A percentile compares a stretch with the other conserved stretches of the same genome.
Conservation (phyloP, 768 basidiomycete species). For the Russula abietina region DNA sequence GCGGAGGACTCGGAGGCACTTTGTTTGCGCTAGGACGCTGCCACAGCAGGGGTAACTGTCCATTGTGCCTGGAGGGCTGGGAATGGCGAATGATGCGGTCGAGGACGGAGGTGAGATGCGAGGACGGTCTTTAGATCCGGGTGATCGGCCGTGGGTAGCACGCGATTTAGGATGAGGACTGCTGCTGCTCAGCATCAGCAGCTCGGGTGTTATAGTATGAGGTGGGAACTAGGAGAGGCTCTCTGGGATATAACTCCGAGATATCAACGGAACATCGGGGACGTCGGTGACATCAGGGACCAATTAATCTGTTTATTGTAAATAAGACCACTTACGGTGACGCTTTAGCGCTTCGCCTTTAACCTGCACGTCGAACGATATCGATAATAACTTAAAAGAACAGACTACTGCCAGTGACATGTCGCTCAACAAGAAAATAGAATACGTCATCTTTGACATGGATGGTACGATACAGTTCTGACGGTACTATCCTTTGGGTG, state of each 20-base stretch:
- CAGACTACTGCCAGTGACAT: neutral
- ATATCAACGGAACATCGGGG: no score
- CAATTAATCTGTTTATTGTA: no score
- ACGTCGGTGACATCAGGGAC: no score
- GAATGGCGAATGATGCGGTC: neutral
- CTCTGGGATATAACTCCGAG: no score
- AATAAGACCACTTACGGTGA: no score
- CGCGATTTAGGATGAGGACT: constrained; percentile 4
- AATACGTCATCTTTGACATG: constrained; percentile 35
- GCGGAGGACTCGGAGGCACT: constrained; percentile 6
- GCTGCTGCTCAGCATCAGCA: constrained; percentile 3
- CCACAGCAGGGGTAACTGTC: neutral
- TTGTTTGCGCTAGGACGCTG: neutral
- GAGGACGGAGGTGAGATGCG: constrained; percentile 12
- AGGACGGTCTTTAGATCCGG: constrained; percentile 8
- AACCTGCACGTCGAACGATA: no score
- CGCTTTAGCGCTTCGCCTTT: no score
- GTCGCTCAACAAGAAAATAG: constrained; percentile 6
- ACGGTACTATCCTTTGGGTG: neutral
- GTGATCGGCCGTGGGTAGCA: constrained; percentile 5
- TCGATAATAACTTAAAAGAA: no score
- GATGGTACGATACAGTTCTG: constrained; percentile 29
- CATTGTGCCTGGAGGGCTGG: neutral
- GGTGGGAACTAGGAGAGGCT: neutral
- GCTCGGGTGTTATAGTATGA: neutral